phyloP scores from a whole-genome alignment of 495 filamentous ascomycete species.

The Cladorrhinum samala region DNA sequence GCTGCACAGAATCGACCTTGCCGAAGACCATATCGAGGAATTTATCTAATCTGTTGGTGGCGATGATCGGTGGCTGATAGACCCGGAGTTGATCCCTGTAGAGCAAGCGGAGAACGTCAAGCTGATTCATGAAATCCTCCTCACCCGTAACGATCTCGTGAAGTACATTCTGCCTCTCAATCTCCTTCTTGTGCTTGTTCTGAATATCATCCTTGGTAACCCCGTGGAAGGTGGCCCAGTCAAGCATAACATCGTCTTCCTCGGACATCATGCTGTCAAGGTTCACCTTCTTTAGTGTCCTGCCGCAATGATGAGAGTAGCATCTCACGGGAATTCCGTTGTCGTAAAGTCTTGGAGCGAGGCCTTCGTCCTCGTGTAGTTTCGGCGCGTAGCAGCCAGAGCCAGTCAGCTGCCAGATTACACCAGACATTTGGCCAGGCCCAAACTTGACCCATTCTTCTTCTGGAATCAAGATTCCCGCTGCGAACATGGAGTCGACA shows the following conservation, averaged over 20 bases:
- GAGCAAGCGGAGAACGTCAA: conserved; percentile 74
- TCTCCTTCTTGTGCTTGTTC: conserved; percentile 70
- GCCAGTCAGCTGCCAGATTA: conserved; percentile 90
- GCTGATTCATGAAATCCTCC: conserved; percentile 79
- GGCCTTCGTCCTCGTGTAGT: conserved; percentile 65
- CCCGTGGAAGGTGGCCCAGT: conserved; percentile 91
- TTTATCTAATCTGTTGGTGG: conserved; percentile 61
- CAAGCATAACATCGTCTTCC: conserved; percentile 61
- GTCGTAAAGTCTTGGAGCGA: conserved; percentile 26
- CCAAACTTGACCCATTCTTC: conserved; percentile 98
- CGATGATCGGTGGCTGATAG: conserved; percentile 75
- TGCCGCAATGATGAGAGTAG: conserved; percentile 89
- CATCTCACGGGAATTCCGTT: conserved; percentile 63
- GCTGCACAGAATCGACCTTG: conserved; percentile 79
- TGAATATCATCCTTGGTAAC: conserved; percentile 70
- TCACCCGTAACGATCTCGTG: conserved; percentile 96
- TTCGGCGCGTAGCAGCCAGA: conserved; percentile 84
- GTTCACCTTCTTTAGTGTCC: conserved; percentile 92
- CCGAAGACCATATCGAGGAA: conserved; percentile 87
- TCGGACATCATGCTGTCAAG: conserved; percentile 62
- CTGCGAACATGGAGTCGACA: conserved; percentile 71
- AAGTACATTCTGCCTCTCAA: conserved; percentile 87
- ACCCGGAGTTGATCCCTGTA: conserved; percentile 77
- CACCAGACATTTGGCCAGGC: conserved; percentile 66
- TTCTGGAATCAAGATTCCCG: conserved; percentile 73